A percentile compares a stretch with the other conserved stretches of the same genome.
Conservation (phyloP, 225 moss, liverwort and hornwort genomes). For the Physcomitrellopsis africana region DNA sequence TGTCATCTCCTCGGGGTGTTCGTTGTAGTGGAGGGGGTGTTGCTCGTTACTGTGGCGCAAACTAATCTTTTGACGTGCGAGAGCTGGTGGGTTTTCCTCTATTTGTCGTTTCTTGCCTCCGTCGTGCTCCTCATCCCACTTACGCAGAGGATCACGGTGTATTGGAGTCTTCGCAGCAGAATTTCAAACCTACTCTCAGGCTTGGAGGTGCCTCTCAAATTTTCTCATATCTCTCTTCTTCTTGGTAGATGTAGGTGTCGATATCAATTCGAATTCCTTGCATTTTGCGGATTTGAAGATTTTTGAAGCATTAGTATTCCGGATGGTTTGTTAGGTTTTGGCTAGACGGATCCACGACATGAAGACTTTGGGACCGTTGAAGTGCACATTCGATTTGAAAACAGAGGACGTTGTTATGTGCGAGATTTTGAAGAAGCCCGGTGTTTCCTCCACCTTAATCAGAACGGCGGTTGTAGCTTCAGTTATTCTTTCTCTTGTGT, state of each 20-base stretch:
- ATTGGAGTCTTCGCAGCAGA: conserved; percentile 33
- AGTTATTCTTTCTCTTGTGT: conserved; percentile 30
- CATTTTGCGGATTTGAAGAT: not conserved
- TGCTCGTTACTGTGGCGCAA: conserved; percentile 42
- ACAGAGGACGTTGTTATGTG: conserved; percentile 29
- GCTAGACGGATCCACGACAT: conserved; percentile 38
- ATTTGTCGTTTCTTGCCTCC: conserved; percentile 38
- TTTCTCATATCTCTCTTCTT: not conserved
- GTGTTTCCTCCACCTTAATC: conserved; percentile 17
- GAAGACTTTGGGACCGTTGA: conserved; percentile 45
- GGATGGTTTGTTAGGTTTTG: conserved; percentile 30
- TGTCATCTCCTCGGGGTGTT: conserved; percentile 36
- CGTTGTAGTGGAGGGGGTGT: conserved; percentile 42
- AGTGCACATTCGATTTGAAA: conserved; percentile 31
- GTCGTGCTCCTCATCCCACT: conserved; percentile 37
- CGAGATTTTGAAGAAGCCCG: conserved; percentile 36
- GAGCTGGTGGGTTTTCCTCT: conserved; percentile 39
- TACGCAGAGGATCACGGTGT: conserved; percentile 30
- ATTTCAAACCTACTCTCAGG: conserved; percentile 35
- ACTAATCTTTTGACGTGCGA: conserved; percentile 42
- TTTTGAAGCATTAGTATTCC: not conserved
- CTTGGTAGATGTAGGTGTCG: no score
- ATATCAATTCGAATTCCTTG: not conserved
- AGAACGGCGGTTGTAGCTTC: conserved; percentile 23
- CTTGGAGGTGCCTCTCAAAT: conserved; percentile 30